Evolutionary conservation across 768 basidiomycete species (phyloP).

Genomic region (Pulveroboletus ravenelii): DNA sequence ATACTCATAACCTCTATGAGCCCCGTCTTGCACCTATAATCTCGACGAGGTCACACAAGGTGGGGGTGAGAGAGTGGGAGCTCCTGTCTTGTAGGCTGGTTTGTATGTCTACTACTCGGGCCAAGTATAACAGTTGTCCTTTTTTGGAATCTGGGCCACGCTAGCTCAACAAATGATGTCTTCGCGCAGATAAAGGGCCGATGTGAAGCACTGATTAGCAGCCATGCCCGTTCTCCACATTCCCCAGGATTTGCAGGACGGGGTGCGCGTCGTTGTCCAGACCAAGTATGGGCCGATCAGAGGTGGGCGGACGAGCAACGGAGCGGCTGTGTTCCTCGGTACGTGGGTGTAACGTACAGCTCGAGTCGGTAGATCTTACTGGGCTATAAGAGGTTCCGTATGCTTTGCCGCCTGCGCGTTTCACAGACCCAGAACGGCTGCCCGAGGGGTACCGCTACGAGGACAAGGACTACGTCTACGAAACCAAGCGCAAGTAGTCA

Average conservation of each 20-base stretch:
- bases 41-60: too few relatives aligned
- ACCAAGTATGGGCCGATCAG: conserved; percentile 54
- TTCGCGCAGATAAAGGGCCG: conserved; percentile 11
- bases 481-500: conserved; percentile 46
- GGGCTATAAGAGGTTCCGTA: conserved; percentile 60
- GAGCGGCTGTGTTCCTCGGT: conserved; percentile 64
- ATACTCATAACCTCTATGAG: too few relatives aligned
- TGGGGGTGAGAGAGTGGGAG: too few relatives aligned
- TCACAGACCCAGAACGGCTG: conserved; percentile 57
- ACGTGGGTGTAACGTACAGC: neutral
- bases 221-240: conserved; percentile 36
- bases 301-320: conserved; percentile 58
- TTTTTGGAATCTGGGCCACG: neutral
- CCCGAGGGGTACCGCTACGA: conserved; percentile 54
- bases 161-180: neutral
- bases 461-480: conserved; percentile 54
- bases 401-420: conserved; percentile 59
- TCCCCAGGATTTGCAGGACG: conserved; percentile 49
- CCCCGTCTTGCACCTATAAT: too few relatives aligned
- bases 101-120: too few relatives aligned
- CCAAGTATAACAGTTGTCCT: too few relatives aligned
- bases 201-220: neutral
- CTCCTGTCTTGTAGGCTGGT: too few relatives aligned
- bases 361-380: neutral
- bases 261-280: conserved; percentile 42